Conservation (phyloP, 2,329 filamentous ascomycete genomes). For the Metarhizium robertsii region DNA sequence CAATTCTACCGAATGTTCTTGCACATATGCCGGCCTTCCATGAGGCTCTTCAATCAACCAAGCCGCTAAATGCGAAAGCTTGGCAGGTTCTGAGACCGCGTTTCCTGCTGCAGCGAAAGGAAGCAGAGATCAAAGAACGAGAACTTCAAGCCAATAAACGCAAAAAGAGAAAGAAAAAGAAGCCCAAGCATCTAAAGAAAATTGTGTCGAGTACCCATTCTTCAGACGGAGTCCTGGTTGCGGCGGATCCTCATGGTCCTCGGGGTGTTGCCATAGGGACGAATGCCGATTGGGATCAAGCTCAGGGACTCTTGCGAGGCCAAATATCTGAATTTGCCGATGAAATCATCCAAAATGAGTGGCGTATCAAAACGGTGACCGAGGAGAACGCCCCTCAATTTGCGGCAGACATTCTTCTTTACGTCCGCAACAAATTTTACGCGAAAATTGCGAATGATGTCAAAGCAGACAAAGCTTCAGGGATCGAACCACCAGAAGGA, state of each 20-base stretch:
- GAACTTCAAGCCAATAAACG: neutral
- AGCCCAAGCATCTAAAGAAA: too few relatives aligned
- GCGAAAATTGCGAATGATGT: constrained; percentile 46
- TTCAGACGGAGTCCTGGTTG: neutral
- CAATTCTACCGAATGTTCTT: constrained; percentile 52
- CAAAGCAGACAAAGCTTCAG: constrained; percentile 29
- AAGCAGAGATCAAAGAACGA: neutral
- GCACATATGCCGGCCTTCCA: constrained; percentile 65
- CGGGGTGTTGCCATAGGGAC: constrained; percentile 35
- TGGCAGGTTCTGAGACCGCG: constrained; percentile 63
- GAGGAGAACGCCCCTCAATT: constrained; percentile 58
- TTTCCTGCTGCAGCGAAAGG: constrained; percentile 54
- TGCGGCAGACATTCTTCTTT: constrained; percentile 60
- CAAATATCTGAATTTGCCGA: constrained; percentile 59
- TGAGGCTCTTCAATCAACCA: constrained; percentile 60
- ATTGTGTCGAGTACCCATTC: neutral
- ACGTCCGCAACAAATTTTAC: constrained; percentile 60
- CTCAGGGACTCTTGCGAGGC: constrained; percentile 57
- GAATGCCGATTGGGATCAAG: constrained; percentile 62
- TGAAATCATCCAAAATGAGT: constrained; percentile 56
- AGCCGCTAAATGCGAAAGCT: constrained; percentile 56
- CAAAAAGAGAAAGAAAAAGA: too few relatives aligned
- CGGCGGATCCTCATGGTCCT: neutral
- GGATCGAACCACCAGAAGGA: constrained; percentile 38
- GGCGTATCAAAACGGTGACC: constrained; percentile 50